Evolutionary conservation across 257 asterid species (phyloP).

Genomic region (Solanum bulbocastanum): DNA sequence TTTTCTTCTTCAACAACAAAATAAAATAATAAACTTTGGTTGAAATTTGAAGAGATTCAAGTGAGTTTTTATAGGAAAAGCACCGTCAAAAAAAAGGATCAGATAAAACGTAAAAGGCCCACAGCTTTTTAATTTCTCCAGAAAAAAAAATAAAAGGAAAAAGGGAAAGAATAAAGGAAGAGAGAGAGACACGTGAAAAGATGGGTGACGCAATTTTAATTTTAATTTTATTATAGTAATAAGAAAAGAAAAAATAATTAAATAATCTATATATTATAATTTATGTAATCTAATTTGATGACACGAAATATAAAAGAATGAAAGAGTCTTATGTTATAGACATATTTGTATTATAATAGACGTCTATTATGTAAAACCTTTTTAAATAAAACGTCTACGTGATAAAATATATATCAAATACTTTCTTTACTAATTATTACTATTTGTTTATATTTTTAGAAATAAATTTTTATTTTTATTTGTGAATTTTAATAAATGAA

Average conservation of each 20-base stretch:
- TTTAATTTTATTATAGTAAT: background rate
- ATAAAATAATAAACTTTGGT: background rate
- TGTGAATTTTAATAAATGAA: too few relatives aligned
- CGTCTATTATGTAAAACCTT: too few relatives aligned
- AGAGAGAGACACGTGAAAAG: constrained; percentile 38
- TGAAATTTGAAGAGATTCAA: constrained; percentile 3
- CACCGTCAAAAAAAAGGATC: constrained; percentile 40
- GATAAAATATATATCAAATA: too few relatives aligned
- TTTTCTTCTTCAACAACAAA: background rate
- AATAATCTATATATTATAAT: too few relatives aligned
- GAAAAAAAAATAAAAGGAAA: background rate
- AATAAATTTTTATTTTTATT: too few relatives aligned
- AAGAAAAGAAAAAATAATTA: background rate
- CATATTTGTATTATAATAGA: too few relatives aligned
- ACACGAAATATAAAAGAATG: too few relatives aligned
- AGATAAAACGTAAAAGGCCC: constrained; percentile 26
- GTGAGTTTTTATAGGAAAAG: constrained; percentile 30
- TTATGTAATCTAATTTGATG: too few relatives aligned
- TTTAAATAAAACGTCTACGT: too few relatives aligned
- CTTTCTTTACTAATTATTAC: too few relatives aligned
- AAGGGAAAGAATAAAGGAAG: background rate
- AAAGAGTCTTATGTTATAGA: too few relatives aligned
- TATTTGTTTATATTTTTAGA: too few relatives aligned
- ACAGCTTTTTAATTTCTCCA: constrained; percentile 14
- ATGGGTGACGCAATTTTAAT: background rate